phyloP scores from a whole-genome alignment of 2,329 filamentous ascomycete species.

The Xylariomycetidae sp. region DNA sequence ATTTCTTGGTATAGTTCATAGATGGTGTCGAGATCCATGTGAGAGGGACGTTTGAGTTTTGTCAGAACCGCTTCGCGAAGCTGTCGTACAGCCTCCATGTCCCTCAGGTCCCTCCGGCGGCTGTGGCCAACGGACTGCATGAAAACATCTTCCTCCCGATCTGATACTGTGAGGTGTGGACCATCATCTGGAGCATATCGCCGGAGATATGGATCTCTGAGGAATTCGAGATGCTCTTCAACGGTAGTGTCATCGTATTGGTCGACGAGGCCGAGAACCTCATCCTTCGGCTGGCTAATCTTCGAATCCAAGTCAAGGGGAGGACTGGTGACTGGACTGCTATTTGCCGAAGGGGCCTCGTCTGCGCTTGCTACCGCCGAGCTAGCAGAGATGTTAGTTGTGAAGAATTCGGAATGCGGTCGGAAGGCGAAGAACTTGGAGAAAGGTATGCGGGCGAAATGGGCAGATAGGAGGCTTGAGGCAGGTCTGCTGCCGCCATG shows the following conservation, averaged over 20 bases:
- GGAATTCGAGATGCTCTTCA: slow-evolving; percentile 48
- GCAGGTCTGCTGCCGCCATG: too few species aligned
- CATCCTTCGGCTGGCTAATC: slow-evolving; percentile 25
- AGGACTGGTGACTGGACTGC: too few species aligned
- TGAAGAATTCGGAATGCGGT: too few species aligned
- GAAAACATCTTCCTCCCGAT: slow-evolving; percentile 42
- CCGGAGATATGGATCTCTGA: slow-evolving; percentile 49
- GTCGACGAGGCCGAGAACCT: slow-evolving; percentile 50
- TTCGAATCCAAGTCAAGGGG: background rate
- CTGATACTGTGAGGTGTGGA: slow-evolving; percentile 45
- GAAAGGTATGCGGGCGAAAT: too few species aligned
- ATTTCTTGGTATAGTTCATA: slow-evolving; percentile 46
- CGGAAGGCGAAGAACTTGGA: slow-evolving; percentile 18
- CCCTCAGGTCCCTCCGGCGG: slow-evolving; percentile 28
- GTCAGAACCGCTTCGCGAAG: slow-evolving; percentile 37
- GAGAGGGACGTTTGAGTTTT: slow-evolving; percentile 37
- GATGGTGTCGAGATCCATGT: slow-evolving; percentile 37
- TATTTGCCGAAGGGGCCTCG: too few species aligned
- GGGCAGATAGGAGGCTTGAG: too few species aligned
- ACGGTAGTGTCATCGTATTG: slow-evolving; percentile 43
- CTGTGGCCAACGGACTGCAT: slow-evolving; percentile 41
- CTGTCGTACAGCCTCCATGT: slow-evolving; percentile 30
- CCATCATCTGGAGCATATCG: slow-evolving; percentile 49
- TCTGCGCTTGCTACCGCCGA: too few species aligned
- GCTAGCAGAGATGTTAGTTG: too few species aligned